Base-by-base conservation (phyloP, 2,329 filamentous ascomycete genomes). In the Aureobasidium subglaciale region DNA sequence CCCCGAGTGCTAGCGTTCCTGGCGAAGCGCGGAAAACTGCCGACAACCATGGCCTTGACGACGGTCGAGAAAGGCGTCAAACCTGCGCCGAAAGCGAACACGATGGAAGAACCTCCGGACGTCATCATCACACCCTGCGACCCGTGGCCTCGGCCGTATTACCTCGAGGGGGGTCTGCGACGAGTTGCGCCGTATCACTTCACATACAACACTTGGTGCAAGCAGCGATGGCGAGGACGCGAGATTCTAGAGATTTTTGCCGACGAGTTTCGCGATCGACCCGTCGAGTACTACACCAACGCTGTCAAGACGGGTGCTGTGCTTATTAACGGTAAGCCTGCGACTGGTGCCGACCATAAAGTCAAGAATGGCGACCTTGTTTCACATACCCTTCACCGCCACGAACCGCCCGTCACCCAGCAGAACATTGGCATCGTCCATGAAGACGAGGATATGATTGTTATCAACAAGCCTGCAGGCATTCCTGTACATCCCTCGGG, bases 381-480 rank as follows among this genome's bases (percentile, higher is more conserved):
- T 55, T 92, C 88, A 10, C 93, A 99, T 71, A 96, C 90, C 4
- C 79, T 95, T 59, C 93, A 99, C 70, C 87, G 93, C 13, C 93
- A 99, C 69, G 93, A 99, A 71, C 93, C 93, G 2, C 93, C 93
- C 1, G 90, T 96, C 29, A 91, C 89, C 2, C 85, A 84, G 15
- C 82, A 88, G 38, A 82, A 88, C 0, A 86, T 99, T 48, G 82
- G 81, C 15, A 80, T 96, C 42, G 84, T 99, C 35, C 87, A 96
- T 71, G 93, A 99, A 71, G 90, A 96, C 63, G 83, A 95, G 42
- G 87, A 91, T 62, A 86, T 99, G 76, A 87, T 99, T 58, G 91
- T 97, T 59, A 95, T 99, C 69, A 90, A 96, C 74, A 99, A 99
- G 71, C 93, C 93, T 0, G 87, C 92, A 0, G 93, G 93, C 6